Conservation (phyloP, 1,139 yeast species). For the Kodamaea arcana region DNA sequence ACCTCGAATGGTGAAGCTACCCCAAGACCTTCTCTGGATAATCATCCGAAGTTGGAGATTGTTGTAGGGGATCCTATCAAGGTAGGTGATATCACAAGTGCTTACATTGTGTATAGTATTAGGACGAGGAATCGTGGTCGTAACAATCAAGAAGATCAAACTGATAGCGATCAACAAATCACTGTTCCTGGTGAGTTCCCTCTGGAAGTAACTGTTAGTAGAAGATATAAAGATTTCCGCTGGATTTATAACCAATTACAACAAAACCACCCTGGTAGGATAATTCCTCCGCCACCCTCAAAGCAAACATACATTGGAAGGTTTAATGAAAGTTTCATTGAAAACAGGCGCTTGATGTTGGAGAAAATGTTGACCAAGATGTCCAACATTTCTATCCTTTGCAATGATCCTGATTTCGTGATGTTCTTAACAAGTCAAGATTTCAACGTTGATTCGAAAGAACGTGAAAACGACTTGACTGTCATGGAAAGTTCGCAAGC, state of each 20-base stretch:
- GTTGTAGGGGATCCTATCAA: constrained; percentile 87
- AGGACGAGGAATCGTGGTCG: constrained; percentile 31
- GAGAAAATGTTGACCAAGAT: constrained; percentile 82
- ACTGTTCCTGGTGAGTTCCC: too few relatives aligned
- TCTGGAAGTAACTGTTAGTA: constrained; percentile 49
- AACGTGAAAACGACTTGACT: constrained; percentile 31
- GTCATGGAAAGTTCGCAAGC: constrained; percentile 14
- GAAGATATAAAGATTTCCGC: constrained; percentile 79
- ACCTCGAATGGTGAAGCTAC: constrained; percentile 6
- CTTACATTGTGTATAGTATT: constrained; percentile 86
- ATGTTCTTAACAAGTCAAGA: constrained; percentile 75
- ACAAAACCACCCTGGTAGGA: constrained; percentile 81
- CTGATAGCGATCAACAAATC: too few relatives aligned
- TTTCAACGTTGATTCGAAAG: constrained; percentile 61
- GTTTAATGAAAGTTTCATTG: constrained; percentile 83
- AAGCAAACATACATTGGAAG: constrained; percentile 86
- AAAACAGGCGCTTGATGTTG: constrained; percentile 77
- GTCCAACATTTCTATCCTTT: constrained; percentile 50
- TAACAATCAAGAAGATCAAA: constrained; percentile 23
- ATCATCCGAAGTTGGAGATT: constrained; percentile 44
- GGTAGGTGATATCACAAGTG: constrained; percentile 84
- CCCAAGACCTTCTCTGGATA: constrained; percentile 5
- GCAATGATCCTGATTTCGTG: constrained; percentile 69
- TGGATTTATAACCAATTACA: constrained; percentile 89
- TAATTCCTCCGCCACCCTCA: constrained; percentile 96